phyloP scores from a whole-genome alignment of 805 yeast genomes.

The Wickerhamomyces rabaulensis region DNA sequence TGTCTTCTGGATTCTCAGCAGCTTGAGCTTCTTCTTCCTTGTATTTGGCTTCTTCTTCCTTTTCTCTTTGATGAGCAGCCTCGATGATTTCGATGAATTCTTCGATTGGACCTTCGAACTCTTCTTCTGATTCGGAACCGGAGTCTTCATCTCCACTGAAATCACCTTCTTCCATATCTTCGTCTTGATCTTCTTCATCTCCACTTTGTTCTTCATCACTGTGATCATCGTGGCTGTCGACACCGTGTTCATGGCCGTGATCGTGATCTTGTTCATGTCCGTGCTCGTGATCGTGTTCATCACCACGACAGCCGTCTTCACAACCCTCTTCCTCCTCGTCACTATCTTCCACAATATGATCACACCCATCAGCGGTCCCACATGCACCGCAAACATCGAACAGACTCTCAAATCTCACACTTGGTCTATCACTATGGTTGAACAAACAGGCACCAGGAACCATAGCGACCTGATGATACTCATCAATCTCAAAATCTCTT shows the following conservation, averaged over 20 bases:
- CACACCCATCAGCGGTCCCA: conserved; percentile 40
- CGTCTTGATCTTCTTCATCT: conserved; percentile 7
- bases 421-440: conserved; percentile 62
- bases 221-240: conserved; percentile 13
- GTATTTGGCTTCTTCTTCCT: conserved; percentile 6
- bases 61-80: conserved; percentile 12
- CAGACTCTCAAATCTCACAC: conserved; percentile 61
- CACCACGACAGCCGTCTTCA: conserved; percentile 5
- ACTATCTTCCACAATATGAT: conserved; percentile 12
- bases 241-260: conserved; percentile 6
- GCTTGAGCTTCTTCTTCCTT: conserved; percentile 9
- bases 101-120: conserved; percentile 22
- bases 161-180: conserved; percentile 5
- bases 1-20: conserved; percentile 20
- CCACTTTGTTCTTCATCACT: conserved; percentile 12
- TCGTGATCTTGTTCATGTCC: conserved; percentile 9
- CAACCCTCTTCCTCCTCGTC: conserved; percentile 9
- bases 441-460: conserved; percentile 92
- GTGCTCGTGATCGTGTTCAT: conserved; percentile 12
- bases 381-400: conserved; percentile 48
- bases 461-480: conserved; percentile 64
- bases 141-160: conserved; percentile 13
- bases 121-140: conserved; percentile 14
- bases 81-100: conserved; percentile 28
- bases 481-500: conserved; percentile 78